A percentile compares a stretch with the other conserved stretches of the same genome.
These are phyloP conservation scores for Platanus orientalis DNA, from an alignment of 164 flowering plant genomes.

Conservation along the genomic window DNA sequence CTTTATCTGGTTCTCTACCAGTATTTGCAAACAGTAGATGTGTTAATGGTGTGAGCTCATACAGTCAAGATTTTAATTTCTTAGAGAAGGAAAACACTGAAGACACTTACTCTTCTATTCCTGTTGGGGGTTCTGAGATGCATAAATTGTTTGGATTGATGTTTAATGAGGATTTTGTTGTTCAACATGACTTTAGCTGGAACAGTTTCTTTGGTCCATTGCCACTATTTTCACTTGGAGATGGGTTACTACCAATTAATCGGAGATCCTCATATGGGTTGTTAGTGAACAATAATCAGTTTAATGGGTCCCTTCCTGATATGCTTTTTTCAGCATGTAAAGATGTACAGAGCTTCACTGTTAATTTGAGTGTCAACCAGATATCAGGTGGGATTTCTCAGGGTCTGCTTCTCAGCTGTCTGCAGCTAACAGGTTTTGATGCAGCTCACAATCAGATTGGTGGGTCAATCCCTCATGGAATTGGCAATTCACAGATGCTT, in stretches of 20 bases:
- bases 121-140: slow-evolving; percentile 25
- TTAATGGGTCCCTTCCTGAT: slow-evolving; percentile 45
- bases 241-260: slow-evolving; percentile 18
- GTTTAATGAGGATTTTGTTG: slow-evolving; percentile 9
- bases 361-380: slow-evolving; percentile 53
- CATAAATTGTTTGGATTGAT: slow-evolving; percentile 3
- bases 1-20: slow-evolving; percentile 45
- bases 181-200: slow-evolving; percentile 63
- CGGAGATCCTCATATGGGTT: slow-evolving; percentile 30
- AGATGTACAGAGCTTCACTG: slow-evolving; percentile 28
- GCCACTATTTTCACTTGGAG: slow-evolving; percentile 41
- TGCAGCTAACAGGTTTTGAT: slow-evolving; percentile 34
- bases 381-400: slow-evolving; percentile 32
- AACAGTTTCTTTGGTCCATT: slow-evolving; percentile 44
- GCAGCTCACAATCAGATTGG: slow-evolving; percentile 56
- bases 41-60: slow-evolving; percentile 6
- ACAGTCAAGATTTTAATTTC: slow-evolving; percentile 13
- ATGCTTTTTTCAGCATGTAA: slow-evolving; percentile 37
- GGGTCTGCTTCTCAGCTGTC: slow-evolving; percentile 33
- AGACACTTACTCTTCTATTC: slow-evolving; percentile 6
- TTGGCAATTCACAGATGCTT: slow-evolving; percentile 40
- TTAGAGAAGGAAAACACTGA: slow-evolving; percentile 23
- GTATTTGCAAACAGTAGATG: slow-evolving; percentile 34
- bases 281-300: slow-evolving; percentile 45
- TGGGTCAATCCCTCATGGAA: slow-evolving; percentile 37